phyloP scores from a whole-genome alignment of 1,284 basidiomycete genomes.

The Marasmius fiardii region DNA sequence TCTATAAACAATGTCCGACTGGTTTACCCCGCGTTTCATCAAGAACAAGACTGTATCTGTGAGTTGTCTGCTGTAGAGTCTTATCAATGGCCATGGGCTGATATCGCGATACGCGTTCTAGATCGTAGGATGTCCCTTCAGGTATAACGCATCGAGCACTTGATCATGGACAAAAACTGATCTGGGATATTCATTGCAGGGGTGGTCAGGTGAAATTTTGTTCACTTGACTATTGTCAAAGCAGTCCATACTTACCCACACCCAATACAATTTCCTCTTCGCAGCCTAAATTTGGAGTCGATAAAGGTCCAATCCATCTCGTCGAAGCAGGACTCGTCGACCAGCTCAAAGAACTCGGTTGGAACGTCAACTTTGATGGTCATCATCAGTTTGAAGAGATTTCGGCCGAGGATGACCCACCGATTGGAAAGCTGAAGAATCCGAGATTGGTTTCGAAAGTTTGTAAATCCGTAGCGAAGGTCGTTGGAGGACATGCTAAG shows the following conservation, averaged over 20 bases:
- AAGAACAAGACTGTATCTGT: constrained; percentile 23
- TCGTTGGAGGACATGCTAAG: constrained; percentile 72
- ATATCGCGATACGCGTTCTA: constrained; percentile 22
- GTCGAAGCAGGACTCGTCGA: constrained; percentile 80
- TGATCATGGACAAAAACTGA: constrained; percentile 1
- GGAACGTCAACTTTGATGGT: constrained; percentile 86
- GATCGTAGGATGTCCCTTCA: constrained; percentile 77
- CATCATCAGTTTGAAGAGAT: constrained; percentile 88
- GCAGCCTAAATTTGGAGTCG: constrained; percentile 80
- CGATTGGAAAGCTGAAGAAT: constrained; percentile 87
- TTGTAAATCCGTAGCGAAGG: constrained; percentile 74
- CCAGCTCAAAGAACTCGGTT: constrained; percentile 80
- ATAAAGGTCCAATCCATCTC: constrained; percentile 85
- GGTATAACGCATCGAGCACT: constrained; percentile 37
- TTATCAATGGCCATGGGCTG: constrained; percentile 3
- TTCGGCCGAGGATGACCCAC: constrained; percentile 64
- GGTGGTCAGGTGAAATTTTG: constrained; percentile 49
- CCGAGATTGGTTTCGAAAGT: constrained; percentile 86
- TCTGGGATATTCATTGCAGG: constrained; percentile 24
- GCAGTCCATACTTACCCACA: constrained; percentile 7
- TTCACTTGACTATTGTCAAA: not conserved
- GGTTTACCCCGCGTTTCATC: not conserved
- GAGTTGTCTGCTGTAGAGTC: constrained; percentile 12
- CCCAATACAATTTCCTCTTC: constrained; percentile 1
- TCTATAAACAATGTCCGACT: too few species aligned